phyloP scores from a whole-genome alignment of 371 early-diverging fungal genomes.

The Apophysomyces variabilis region DNA sequence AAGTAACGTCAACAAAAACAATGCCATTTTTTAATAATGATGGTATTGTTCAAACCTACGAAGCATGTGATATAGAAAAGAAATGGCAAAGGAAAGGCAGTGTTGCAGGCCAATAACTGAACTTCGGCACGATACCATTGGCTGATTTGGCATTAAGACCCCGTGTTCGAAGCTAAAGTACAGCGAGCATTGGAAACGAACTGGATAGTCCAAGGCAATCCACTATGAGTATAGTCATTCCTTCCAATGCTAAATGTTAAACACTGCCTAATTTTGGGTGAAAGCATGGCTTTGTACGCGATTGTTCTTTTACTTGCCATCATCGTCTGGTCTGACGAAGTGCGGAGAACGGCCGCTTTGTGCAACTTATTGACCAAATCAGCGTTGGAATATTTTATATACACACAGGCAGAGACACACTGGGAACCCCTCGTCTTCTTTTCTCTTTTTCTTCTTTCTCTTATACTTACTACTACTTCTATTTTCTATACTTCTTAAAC shows the following conservation, averaged over 20 bases:
- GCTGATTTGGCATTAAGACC: slow-evolving; percentile 11
- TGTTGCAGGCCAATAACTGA: neutral
- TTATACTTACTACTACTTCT: slow-evolving; percentile 5
- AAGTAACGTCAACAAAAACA: neutral
- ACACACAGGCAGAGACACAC: neutral
- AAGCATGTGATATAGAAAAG: neutral
- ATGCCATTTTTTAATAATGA: neutral
- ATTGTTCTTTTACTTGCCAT: neutral
- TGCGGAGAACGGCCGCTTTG: slow-evolving; percentile 10
- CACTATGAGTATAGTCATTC: neutral
- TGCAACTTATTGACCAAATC: slow-evolving; percentile 10
- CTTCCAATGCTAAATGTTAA: neutral
- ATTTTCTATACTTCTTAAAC: neutral
- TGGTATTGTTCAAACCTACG: too few species aligned
- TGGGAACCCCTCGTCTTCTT: neutral
- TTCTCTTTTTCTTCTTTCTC: neutral
- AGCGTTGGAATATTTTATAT: slow-evolving; percentile 10
- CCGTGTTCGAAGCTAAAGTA: neutral
- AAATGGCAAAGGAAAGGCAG: neutral
- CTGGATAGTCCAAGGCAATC: too few species aligned
- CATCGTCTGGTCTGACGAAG: neutral
- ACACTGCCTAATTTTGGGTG: neutral
- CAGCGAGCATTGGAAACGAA: too few species aligned
- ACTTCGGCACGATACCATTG: slow-evolving; percentile 7
- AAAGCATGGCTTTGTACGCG: too few species aligned